phyloP scores from a whole-genome alignment of 176 grass and related monocot genomes.

The Oryza coarctata region DNA sequence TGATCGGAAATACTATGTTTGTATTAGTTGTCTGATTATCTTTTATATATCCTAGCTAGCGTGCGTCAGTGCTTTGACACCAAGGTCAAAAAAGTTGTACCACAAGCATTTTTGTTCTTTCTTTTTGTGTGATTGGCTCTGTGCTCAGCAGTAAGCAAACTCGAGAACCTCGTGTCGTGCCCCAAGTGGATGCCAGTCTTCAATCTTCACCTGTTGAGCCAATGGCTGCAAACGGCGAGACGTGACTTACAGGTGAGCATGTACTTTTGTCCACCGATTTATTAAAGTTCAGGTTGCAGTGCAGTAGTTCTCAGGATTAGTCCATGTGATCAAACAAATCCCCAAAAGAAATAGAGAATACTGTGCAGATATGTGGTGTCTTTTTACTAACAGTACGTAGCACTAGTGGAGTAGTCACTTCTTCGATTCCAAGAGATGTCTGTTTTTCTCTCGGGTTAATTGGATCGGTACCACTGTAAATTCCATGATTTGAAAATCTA shows the following conservation, averaged over 20 bases:
- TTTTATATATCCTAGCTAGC: too few relatives aligned
- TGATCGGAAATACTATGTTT: too few relatives aligned
- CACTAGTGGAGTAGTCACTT: too few relatives aligned
- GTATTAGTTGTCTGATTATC: too few relatives aligned
- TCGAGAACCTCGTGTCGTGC: not conserved
- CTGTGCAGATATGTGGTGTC: too few relatives aligned
- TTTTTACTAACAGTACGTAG: not conserved
- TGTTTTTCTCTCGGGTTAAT: too few relatives aligned
- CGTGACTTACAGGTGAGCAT: slow-evolving; percentile 2
- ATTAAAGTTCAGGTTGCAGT: not conserved
- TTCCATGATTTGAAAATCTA: too few relatives aligned
- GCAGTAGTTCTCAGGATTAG: not conserved
- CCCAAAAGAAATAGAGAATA: not conserved
- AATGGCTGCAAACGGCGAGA: not conserved
- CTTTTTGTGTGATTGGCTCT: not conserved
- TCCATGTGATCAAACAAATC: not conserved
- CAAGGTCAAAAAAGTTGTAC: not conserved
- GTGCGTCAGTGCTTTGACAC: not conserved
- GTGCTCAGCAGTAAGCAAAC: not conserved
- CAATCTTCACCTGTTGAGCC: not conserved
- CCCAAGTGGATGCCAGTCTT: not conserved
- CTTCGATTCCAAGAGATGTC: too few relatives aligned
- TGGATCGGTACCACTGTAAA: too few relatives aligned
- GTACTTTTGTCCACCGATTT: not conserved
- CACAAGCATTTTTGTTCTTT: not conserved